Conservation (phyloP, 305 asterid genomes). For the Fraxinus velutina region DNA sequence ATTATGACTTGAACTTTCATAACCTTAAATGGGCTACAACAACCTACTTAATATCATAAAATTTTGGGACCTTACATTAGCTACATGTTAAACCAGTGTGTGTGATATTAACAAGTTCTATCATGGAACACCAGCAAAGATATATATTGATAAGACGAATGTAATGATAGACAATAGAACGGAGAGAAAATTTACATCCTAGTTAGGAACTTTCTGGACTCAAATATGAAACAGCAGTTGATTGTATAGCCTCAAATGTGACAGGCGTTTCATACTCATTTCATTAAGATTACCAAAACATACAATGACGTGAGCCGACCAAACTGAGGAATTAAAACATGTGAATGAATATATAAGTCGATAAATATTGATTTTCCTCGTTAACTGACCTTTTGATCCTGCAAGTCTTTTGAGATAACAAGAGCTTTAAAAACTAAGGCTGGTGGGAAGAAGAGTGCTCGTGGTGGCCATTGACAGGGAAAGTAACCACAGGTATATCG, state of each 20-base stretch:
- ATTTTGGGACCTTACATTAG: not conserved
- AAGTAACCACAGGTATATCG: slow-evolving; percentile 68
- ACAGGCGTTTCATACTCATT: slow-evolving; percentile 1
- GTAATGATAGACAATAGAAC: not conserved
- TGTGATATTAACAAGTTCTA: not conserved
- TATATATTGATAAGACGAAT: not conserved
- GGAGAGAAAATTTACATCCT: not conserved
- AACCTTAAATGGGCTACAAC: too few species aligned
- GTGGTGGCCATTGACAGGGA: slow-evolving; percentile 50
- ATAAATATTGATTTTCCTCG: slow-evolving; percentile 21
- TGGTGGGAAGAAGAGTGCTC: slow-evolving; percentile 61
- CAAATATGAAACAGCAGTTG: slow-evolving; percentile 1
- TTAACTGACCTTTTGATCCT: slow-evolving; percentile 9
- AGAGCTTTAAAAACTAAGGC: slow-evolving; percentile 41
- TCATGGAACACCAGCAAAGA: not conserved
- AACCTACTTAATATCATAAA: too few species aligned
- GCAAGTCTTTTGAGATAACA: not conserved
- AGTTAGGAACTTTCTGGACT: not conserved
- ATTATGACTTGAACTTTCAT: too few species aligned
- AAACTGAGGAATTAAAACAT: slow-evolving; percentile 13
- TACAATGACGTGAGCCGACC: slow-evolving; percentile 19
- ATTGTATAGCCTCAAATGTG: slow-evolving; percentile 10
- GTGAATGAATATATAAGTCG: not conserved
- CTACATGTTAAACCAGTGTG: not conserved
- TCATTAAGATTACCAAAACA: slow-evolving; percentile 1